phyloP scores from a whole-genome alignment of 495 filamentous ascomycete genomes.

The Aspergillus cavernicola region DNA sequence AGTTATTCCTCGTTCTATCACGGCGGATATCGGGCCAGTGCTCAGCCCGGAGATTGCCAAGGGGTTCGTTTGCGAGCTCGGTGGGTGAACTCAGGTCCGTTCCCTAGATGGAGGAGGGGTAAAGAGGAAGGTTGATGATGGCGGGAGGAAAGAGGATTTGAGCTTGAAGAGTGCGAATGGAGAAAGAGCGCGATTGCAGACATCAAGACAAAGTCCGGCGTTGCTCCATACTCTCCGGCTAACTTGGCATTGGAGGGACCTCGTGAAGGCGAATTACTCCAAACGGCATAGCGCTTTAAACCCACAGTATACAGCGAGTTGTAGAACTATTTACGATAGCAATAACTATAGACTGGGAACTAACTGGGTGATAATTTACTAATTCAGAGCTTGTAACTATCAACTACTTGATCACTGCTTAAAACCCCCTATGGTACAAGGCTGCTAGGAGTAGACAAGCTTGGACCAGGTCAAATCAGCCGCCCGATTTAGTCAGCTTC shows the following conservation, averaged over 20 bases:
- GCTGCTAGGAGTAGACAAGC: no score
- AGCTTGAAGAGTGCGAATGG: not conserved
- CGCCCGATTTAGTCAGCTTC: slow-evolving; percentile 23
- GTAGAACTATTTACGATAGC: not conserved
- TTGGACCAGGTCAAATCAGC: slow-evolving; percentile 19
- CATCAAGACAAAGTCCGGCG: slow-evolving; percentile 10
- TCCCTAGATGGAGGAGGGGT: not conserved
- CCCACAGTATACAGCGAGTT: not conserved
- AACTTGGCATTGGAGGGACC: not conserved
- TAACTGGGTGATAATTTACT: no score
- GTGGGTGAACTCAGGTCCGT: no score
- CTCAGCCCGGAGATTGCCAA: not conserved
- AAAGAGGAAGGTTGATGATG: not conserved
- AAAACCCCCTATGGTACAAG: no score
- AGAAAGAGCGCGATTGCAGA: slow-evolving; percentile 5
- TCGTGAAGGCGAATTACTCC: slow-evolving; percentile 7
- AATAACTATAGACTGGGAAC: no score
- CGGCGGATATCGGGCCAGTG: slow-evolving; percentile 4
- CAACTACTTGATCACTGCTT: no score
- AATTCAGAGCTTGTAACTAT: no score
- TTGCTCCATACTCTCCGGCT: slow-evolving; percentile 13
- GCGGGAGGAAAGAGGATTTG: not conserved
- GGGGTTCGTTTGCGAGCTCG: not conserved
- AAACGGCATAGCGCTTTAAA: slow-evolving; percentile 1
- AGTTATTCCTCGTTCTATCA: not conserved